Evolutionary conservation across 75 land plant species (phyloP).

Genomic region (Azolla pinnata): DNA sequence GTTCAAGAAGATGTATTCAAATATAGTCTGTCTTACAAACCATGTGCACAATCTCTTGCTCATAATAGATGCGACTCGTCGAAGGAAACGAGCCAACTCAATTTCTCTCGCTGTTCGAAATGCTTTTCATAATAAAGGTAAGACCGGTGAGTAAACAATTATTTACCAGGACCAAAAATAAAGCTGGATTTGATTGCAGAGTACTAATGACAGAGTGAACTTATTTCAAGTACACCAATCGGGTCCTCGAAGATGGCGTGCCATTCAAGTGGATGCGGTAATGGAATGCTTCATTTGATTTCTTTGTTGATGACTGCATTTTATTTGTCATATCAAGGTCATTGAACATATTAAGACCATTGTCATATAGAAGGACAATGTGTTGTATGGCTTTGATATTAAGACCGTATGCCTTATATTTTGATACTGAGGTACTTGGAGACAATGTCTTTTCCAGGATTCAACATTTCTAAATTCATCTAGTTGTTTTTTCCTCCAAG

Average conservation of each 20-base stretch:
- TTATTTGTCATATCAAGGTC: too few species aligned
- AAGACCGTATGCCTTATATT: too few species aligned
- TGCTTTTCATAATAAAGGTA: conserved; percentile 50
- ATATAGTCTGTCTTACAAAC: too few species aligned
- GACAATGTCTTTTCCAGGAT: conserved; percentile 55
- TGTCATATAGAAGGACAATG: too few species aligned
- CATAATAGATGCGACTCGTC: conserved; percentile 36
- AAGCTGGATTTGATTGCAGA: not conserved
- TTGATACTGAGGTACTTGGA: too few species aligned
- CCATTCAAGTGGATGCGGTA: not conserved
- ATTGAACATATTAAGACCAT: too few species aligned
- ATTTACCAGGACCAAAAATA: not conserved
- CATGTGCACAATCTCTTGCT: not conserved
- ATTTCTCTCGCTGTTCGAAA: conserved; percentile 50
- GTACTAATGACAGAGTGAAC: not conserved
- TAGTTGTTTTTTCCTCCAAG: conserved; percentile 56
- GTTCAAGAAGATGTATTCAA: not conserved
- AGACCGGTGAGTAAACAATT: not conserved
- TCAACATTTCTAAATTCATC: conserved; percentile 57
- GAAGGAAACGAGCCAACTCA: conserved; percentile 66
- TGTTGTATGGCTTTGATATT: too few species aligned
- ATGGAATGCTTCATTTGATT: not conserved
- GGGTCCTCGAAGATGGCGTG: conserved; percentile 2
- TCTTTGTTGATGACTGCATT: not conserved
- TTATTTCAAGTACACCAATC: not conserved